Conservation (phyloP, 305 asterid genomes). For the Fraxinus angustifolia region DNA sequence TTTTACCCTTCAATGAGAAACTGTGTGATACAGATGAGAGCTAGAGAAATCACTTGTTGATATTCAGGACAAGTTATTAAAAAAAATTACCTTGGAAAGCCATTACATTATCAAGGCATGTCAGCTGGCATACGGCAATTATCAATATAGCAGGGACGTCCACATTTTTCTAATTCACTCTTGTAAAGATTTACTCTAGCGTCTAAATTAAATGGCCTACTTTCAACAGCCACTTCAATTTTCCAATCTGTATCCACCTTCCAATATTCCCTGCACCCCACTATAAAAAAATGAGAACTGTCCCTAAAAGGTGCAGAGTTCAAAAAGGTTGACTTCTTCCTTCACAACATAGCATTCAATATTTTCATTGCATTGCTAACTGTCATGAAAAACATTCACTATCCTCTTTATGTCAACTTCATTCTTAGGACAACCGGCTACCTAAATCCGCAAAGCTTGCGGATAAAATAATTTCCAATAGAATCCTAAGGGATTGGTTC, state of each 20-base stretch:
- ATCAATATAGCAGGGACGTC: neutral
- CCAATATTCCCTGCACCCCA: neutral
- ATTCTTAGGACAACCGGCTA: neutral
- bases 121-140: conserved; percentile 1
- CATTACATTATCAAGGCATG: neutral
- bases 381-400: neutral
- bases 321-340: neutral
- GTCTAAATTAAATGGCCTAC: neutral
- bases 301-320: neutral
- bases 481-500: neutral
- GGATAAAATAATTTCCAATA: neutral
- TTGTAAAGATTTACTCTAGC: neutral
- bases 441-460: neutral
- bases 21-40: neutral
- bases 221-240: neutral
- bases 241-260: neutral
- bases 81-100: neutral
- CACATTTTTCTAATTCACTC: neutral
- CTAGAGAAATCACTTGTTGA: too few species aligned
- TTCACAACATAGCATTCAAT: neutral
- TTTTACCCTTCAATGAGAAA: neutral
- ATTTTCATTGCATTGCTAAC: neutral
- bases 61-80: too few species aligned
- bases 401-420: neutral
- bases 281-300: neutral